Base-by-base conservation (phyloP, 164 flowering plant genomes). In the Litsea cubeba region DNA sequence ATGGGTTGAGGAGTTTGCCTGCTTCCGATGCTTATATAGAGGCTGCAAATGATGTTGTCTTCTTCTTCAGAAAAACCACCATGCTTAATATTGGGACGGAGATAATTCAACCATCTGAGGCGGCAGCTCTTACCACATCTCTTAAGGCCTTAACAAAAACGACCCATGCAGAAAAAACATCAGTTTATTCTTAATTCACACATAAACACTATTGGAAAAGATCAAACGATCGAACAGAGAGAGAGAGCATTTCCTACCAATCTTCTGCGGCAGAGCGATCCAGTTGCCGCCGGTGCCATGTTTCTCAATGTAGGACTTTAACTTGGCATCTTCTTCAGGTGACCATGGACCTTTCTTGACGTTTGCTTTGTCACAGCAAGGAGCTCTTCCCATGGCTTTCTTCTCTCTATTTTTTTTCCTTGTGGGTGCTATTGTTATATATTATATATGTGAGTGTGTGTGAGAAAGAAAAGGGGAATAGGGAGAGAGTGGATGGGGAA, bases 261-360 rank as follows among this genome's bases (percentile, higher is more conserved):
- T 88, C 74, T 93, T 93, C 50, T 88, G 91, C 0, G 97, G 97
- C 76, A 93, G 78, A 63, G 97, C 91, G 54, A 92, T 92, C 97
- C 97, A 92, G 83, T 92, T 92, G 17, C 91, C 92, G 0, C 94
- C 97, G 62, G 93, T 88, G 72, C 97, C 97, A 54, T 87, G 73
- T 23, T 85, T 65, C 35, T 91, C 89, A 8, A 93, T 89, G 62
- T 85, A 89, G 60, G 87, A 72, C 76, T 91, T 93, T 79, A 93
- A 93, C 71, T 79, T 87, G 71, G 89, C 86, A 80, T 93, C 97
- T 84, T 92, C 97, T 75, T 92, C 95, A 8, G 95, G 97, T 11
- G 97, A 89, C 97, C 97, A 92, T 32, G 95, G 97, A 1, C 97
- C 97, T 86, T 80, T 92, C 94, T 90, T 92, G 28, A 92, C 97